These are phyloP conservation scores for Beauveria medogensis DNA, from an alignment of 2,329 filamentous ascomycete genomes.

Conservation along the genomic window DNA sequence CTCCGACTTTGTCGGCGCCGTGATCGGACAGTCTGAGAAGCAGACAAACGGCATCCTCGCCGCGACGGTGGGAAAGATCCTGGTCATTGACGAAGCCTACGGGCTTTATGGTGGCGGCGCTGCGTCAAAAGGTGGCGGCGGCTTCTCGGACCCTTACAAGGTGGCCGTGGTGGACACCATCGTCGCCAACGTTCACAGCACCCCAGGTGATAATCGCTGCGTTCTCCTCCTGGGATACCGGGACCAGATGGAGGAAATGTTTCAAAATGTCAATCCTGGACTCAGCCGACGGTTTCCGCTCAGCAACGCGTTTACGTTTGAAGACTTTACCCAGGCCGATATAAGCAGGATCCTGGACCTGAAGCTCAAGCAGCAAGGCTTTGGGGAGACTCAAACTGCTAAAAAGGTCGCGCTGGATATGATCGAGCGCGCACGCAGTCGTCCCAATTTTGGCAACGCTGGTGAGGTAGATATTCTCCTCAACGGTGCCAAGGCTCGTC, in stretches of 20 bases:
- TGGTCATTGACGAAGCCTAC: slow-evolving; percentile 77
- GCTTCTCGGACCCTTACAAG: slow-evolving; percentile 38
- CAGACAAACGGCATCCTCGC: slow-evolving; percentile 66
- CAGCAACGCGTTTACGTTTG: slow-evolving; percentile 55
- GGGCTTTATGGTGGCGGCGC: slow-evolving; percentile 42
- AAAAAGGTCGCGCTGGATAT: slow-evolving; percentile 49
- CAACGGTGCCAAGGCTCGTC: slow-evolving; percentile 41
- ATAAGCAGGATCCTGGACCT: slow-evolving; percentile 51
- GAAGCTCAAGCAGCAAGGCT: slow-evolving; percentile 52
- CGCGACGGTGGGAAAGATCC: slow-evolving; percentile 59
- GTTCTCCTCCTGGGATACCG: slow-evolving; percentile 65
- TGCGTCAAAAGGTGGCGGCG: slow-evolving; percentile 13
- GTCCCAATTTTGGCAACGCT: slow-evolving; percentile 66
- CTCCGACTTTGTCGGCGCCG: slow-evolving; percentile 60
- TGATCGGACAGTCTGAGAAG: slow-evolving; percentile 58
- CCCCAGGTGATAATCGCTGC: slow-evolving; percentile 62
- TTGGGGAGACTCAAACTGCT: slow-evolving; percentile 42
- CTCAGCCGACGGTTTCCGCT: slow-evolving; percentile 58
- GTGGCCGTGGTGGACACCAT: slow-evolving; percentile 64
- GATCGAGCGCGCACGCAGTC: slow-evolving; percentile 53
- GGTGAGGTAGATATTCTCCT: slow-evolving; percentile 65
- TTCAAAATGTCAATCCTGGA: slow-evolving; percentile 64
- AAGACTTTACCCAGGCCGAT: slow-evolving; percentile 56
- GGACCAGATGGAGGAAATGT: slow-evolving; percentile 62
- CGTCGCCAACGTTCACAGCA: slow-evolving; percentile 63